These are phyloP conservation scores for Aspergillus unguis DNA, from an alignment of 2,329 filamentous ascomycete genomes.

Conservation along the genomic window DNA sequence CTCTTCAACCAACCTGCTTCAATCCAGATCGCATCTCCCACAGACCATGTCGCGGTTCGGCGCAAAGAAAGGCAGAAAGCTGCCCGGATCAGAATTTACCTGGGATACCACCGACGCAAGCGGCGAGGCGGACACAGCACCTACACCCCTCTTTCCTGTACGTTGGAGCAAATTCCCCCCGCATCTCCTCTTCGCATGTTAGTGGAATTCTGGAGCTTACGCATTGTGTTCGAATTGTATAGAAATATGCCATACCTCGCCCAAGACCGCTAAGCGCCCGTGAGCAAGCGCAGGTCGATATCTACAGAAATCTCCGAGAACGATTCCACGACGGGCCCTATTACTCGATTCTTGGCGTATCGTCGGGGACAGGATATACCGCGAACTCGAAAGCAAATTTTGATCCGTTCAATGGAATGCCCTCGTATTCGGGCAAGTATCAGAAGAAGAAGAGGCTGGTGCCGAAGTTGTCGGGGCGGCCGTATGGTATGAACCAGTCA, in stretches of 20 bases:
- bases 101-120: conserved; percentile 38
- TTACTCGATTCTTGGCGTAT: conserved; percentile 52
- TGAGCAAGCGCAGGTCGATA: conserved; percentile 49
- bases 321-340: conserved; percentile 59
- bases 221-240: background rate
- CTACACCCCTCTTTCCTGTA: conserved; percentile 49
- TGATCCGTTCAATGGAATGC: conserved; percentile 61
- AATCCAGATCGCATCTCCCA: background rate
- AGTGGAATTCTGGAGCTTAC: background rate
- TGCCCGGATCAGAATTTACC: conserved; percentile 42
- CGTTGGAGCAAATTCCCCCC: conserved; percentile 15
- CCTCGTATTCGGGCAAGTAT: conserved; percentile 59
- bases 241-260: conserved; percentile 39
- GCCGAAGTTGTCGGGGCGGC: conserved; percentile 52
- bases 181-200: background rate
- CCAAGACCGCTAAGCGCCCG: conserved; percentile 30
- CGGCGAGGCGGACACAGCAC: conserved; percentile 43
- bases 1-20: background rate
- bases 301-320: conserved; percentile 53
- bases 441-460: conserved; percentile 54
- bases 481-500: conserved; percentile 50
- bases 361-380: conserved; percentile 42
- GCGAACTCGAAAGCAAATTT: conserved; percentile 46
- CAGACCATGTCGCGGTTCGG: conserved; percentile 40
- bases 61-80: conserved; percentile 36